These are phyloP conservation scores for Eutrema heterophyllum DNA, from an alignment of 345 rosid genomes.

Conservation along the genomic window DNA sequence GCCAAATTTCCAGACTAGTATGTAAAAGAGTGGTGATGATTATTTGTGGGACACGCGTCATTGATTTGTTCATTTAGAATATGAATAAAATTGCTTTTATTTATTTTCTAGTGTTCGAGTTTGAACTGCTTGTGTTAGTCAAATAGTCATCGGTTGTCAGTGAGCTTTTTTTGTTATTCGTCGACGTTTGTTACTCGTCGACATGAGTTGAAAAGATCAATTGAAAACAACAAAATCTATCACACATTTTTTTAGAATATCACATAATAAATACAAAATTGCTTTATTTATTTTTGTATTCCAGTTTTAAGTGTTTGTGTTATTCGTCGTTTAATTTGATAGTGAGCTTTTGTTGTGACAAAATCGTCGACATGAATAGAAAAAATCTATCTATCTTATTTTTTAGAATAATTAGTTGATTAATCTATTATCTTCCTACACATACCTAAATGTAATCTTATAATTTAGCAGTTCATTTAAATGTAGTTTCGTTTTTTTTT, in stretches of 20 bases:
- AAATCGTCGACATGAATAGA: not conserved
- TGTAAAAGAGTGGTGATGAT: conserved; percentile 12
- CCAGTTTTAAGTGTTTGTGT: not conserved
- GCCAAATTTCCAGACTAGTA: too few relatives aligned
- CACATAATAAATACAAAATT: not conserved
- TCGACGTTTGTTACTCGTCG: conserved; percentile 7
- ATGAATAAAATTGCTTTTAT: conserved; percentile 14
- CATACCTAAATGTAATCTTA: not conserved
- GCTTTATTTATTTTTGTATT: not conserved
- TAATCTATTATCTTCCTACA: too few relatives aligned
- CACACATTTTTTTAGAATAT: not conserved
- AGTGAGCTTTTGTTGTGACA: not conserved
- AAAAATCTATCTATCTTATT: not conserved
- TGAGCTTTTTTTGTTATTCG: too few relatives aligned
- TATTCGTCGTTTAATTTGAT: not conserved
- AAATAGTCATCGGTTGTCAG: conserved; percentile 16
- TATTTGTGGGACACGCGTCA: conserved; percentile 27
- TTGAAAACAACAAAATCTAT: not conserved
- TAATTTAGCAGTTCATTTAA: not conserved
- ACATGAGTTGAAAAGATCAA: not conserved
- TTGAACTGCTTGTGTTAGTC: conserved; percentile 3
- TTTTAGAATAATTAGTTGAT: too few relatives aligned
- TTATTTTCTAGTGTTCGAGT: not conserved
- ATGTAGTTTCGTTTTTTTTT: not conserved
- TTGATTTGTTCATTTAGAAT: not conserved